Evolutionary conservation across 164 flowering plant species (phyloP).

Genomic region (Houttuynia cordata): DNA sequence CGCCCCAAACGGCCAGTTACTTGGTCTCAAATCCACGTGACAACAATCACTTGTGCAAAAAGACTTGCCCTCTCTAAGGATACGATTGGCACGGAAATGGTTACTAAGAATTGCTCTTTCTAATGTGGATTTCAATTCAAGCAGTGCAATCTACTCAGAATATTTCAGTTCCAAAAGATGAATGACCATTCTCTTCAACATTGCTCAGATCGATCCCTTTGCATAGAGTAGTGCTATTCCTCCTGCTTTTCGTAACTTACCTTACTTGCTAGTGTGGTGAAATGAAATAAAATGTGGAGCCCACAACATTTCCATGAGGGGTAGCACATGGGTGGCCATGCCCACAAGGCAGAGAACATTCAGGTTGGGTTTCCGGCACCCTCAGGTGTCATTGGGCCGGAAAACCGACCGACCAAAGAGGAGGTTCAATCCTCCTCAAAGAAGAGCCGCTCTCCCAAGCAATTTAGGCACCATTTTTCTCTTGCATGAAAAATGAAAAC

Average conservation of each 20-base stretch:
- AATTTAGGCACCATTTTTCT: too few species aligned
- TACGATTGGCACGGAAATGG: slow-evolving; percentile 8
- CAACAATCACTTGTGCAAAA: not conserved
- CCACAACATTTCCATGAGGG: not conserved
- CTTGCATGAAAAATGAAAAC: too few species aligned
- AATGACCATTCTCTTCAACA: not conserved
- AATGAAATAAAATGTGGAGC: too few species aligned
- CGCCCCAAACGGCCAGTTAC: too few species aligned
- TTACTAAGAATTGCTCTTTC: slow-evolving; percentile 47
- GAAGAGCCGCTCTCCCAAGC: too few species aligned
- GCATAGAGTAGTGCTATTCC: too few species aligned
- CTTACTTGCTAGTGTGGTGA: too few species aligned
- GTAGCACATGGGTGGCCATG: not conserved
- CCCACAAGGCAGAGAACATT: not conserved
- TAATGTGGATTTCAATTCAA: slow-evolving; percentile 31
- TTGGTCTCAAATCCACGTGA: not conserved
- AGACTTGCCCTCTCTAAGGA: not conserved
- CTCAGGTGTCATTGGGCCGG: not conserved
- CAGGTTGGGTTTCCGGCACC: not conserved
- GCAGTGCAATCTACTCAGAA: slow-evolving; percentile 28
- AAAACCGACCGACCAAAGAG: not conserved
- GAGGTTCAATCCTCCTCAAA: not conserved
- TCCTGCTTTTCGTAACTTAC: too few species aligned
- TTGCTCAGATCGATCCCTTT: not conserved
- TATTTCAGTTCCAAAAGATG: slow-evolving; percentile 15